Evolutionary conservation across 345 rosid species (phyloP).

Genomic region (Linum lewisii): DNA sequence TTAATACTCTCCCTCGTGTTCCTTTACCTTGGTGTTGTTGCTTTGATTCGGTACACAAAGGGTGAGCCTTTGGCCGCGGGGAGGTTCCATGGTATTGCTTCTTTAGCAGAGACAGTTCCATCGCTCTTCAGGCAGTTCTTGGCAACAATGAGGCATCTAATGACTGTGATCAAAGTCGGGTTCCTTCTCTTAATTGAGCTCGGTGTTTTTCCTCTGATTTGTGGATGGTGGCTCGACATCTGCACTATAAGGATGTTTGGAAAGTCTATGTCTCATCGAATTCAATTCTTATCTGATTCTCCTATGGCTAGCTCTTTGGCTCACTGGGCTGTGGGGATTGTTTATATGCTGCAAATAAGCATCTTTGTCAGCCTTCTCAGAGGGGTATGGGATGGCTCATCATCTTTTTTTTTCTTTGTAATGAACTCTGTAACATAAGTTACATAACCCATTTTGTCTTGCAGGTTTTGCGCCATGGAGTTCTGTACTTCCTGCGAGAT

Average conservation of each 20-base stretch:
- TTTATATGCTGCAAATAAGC: conserved; percentile 95
- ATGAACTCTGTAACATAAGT: no score
- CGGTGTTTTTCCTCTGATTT: conserved; percentile 97
- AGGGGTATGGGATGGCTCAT: conserved; percentile 90
- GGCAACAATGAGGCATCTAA: conserved; percentile 96
- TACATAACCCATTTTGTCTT: no score
- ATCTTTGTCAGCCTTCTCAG: conserved; percentile 98
- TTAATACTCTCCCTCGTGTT: conserved; percentile 61
- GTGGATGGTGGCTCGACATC: conserved; percentile 99
- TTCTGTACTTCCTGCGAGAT: conserved; percentile 84
- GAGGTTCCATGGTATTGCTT: conserved; percentile 76
- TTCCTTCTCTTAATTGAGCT: conserved; percentile 95
- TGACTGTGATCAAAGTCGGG: conserved; percentile 99
- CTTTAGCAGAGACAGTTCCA: conserved; percentile 77
- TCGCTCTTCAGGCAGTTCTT: conserved; percentile 85
- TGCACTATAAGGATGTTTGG: conserved; percentile 96
- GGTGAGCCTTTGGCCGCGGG: conserved; percentile 88
- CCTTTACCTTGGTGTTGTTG: conserved; percentile 71
- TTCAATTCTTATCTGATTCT: conserved; percentile 68
- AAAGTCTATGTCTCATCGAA: conserved; percentile 81
- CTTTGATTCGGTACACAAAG: conserved; percentile 80
- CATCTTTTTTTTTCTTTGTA: no score
- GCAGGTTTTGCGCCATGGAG: conserved; percentile 95
- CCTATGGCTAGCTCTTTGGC: conserved; percentile 91
- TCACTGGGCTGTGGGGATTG: conserved; percentile 95